Conservation (phyloP, 805 yeast species). For the Candida germanica region DNA sequence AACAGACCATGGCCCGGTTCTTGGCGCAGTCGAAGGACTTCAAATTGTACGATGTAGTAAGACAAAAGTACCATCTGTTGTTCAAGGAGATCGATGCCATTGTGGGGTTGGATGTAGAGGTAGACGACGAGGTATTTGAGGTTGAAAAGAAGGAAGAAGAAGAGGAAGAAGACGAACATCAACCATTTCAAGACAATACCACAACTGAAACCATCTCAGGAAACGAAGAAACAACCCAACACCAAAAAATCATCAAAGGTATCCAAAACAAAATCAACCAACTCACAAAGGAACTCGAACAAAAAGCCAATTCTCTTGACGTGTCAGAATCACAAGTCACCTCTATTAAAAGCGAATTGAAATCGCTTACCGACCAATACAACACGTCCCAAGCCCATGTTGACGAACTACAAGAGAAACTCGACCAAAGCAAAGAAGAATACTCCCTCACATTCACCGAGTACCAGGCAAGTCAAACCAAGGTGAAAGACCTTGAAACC, state of each 20-base stretch:
- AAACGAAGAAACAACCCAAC: conserved; percentile 11
- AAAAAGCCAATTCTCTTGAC: neutral
- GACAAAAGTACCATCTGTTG: conserved; percentile 6
- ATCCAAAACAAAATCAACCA: conserved; percentile 2
- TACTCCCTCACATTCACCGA: neutral
- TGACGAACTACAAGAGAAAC: neutral
- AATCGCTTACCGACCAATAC: neutral
- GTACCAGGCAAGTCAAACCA: neutral
- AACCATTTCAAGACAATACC: neutral
- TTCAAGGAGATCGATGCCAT: conserved; percentile 7
- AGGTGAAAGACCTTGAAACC: neutral
- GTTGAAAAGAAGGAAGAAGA: neutral
- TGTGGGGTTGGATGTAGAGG: conserved; percentile 10
- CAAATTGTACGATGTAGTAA: conserved; percentile 11
- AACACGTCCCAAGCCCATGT: neutral
- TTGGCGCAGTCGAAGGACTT: conserved; percentile 2
- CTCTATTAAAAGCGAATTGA: neutral
- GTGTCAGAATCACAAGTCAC: neutral
- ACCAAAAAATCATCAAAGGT: conserved; percentile 4
- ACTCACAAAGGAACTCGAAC: neutral
- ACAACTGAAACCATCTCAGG: conserved; percentile 2
- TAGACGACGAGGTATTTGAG: conserved; percentile 8
- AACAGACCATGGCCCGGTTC: neutral
- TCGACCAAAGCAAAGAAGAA: neutral
- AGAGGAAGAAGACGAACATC: neutral